These are phyloP conservation scores for Hericium erinaceus DNA, from an alignment of 768 basidiomycete species.

Conservation along the genomic window DNA sequence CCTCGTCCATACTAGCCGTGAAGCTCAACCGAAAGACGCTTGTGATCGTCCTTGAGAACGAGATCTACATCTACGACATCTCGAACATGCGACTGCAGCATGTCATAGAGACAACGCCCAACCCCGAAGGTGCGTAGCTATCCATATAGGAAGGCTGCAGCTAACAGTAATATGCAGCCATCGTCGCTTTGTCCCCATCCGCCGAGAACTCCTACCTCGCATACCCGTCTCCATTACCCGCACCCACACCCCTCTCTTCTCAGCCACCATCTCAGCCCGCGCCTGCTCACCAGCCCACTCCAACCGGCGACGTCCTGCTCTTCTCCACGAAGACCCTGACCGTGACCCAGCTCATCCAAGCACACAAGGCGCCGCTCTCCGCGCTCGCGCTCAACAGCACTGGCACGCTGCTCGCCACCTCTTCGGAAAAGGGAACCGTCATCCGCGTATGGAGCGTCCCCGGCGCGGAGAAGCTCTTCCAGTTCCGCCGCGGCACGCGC, in stretches of 20 bases:
- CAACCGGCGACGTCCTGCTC: slow-evolving; percentile 82
- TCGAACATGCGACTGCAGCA: slow-evolving; percentile 96
- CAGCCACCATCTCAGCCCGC: slow-evolving; percentile 29
- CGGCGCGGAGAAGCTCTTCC: slow-evolving; percentile 86
- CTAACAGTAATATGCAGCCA: slow-evolving; percentile 43
- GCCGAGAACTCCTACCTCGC: slow-evolving; percentile 91
- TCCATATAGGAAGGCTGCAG: background rate
- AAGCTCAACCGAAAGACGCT: slow-evolving; percentile 96
- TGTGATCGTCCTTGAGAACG: slow-evolving; percentile 91
- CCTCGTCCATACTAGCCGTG: slow-evolving; percentile 93
- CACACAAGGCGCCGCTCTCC: slow-evolving; percentile 91
- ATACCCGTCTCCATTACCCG: slow-evolving; percentile 91
- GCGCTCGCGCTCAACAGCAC: slow-evolving; percentile 77
- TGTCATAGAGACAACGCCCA: slow-evolving; percentile 93
- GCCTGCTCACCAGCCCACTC: slow-evolving; percentile 22
- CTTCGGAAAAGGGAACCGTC: slow-evolving; percentile 92
- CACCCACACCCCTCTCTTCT: slow-evolving; percentile 51
- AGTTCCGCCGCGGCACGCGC: slow-evolving; percentile 86
- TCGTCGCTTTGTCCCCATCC: slow-evolving; percentile 90
- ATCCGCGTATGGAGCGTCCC: slow-evolving; percentile 93
- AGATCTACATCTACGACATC: slow-evolving; percentile 99
- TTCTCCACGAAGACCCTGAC: slow-evolving; percentile 91
- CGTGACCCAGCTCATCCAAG: slow-evolving; percentile 92
- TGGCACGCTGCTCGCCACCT: slow-evolving; percentile 87
- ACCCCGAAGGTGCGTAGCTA: slow-evolving; percentile 79